Evolutionary conservation across 2,329 filamentous ascomycete genomes (phyloP).

Genomic region (Emergomyces orientalis): DNA sequence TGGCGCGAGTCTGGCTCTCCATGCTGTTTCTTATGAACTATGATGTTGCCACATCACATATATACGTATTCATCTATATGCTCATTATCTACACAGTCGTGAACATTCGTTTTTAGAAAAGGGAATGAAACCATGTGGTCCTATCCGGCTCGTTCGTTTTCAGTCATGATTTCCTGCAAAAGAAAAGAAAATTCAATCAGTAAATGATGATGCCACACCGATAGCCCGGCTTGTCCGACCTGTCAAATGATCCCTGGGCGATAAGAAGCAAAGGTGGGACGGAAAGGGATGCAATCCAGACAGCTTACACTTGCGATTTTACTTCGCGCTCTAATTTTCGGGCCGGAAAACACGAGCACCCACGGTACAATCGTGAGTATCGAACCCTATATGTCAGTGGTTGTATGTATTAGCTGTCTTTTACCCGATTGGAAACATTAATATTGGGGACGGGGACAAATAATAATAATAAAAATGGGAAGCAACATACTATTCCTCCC

Average conservation of each 20-base stretch:
- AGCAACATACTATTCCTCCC: constrained; percentile 55
- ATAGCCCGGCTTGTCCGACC: neutral
- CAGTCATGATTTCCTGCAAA: constrained; percentile 12
- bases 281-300: constrained; percentile 13
- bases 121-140: neutral
- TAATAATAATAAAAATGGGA: neutral
- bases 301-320: constrained; percentile 57
- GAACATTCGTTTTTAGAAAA: neutral
- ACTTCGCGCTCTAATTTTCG: constrained; percentile 63
- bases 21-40: too few relatives aligned
- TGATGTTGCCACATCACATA: too few relatives aligned
- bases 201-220: neutral
- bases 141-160: constrained; percentile 5
- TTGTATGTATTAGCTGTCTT: neutral
- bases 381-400: constrained; percentile 34
- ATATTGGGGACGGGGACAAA: neutral
- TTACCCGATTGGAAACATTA: neutral
- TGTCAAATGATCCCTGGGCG: neutral
- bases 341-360: constrained; percentile 71
- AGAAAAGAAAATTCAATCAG: neutral
- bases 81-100: neutral
- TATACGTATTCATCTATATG: neutral
- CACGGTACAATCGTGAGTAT: constrained; percentile 73
- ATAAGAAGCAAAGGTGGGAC: neutral
- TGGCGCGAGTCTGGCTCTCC: too few relatives aligned